Base-by-base conservation (phyloP, 1,139 yeast species). In the Candida sp. region DNA sequence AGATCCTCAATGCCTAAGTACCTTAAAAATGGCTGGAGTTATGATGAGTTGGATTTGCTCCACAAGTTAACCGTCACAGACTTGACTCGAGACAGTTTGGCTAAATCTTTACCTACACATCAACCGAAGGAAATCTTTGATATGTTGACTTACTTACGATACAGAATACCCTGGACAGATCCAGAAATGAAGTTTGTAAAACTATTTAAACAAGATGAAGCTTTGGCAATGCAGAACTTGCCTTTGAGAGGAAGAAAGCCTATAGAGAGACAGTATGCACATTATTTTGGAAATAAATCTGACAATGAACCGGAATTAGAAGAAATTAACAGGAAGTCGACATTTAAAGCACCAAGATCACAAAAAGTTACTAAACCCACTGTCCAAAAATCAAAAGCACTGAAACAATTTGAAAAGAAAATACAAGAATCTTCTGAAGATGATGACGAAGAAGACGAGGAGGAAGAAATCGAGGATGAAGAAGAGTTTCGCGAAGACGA, bases 401-500 rank as follows among this genome's bases (percentile, higher is more conserved):
- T 6, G 8, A 25, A 25, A 6, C 9, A 6, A 25, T 25, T 25
- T 9, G 9, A 6, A 25, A 25, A 6, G 8, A 25, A 25, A 25
- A 25, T 25, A 25, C 33, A 30, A 30, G 33, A 30, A 30, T 5
- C 9, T 9, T n/a, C n/a, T n/a, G 33, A 30, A 5, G 19, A 5
- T n/a, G 19, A 5, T 11, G 11, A 30, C 19, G 5, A 5, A 30
- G 5, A 11, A 5, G 33, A 30, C 11, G n/a, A 5, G 5, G 33
- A 30, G 19, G 33, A 9, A 11, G 11, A 30, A 5, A 12, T 12
- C n/a, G 33, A 30, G 5, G 33, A 30, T 12, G 19, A 30, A 5
- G 19, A 21, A 5, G 25, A 37, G 23, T 32, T 44, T 5, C 41
- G 44, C 34, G 21, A 37, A 22, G 35, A 36, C 6, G 45, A 38